Conservation (phyloP, 805 yeast genomes). For the Candida schatavii region DNA sequence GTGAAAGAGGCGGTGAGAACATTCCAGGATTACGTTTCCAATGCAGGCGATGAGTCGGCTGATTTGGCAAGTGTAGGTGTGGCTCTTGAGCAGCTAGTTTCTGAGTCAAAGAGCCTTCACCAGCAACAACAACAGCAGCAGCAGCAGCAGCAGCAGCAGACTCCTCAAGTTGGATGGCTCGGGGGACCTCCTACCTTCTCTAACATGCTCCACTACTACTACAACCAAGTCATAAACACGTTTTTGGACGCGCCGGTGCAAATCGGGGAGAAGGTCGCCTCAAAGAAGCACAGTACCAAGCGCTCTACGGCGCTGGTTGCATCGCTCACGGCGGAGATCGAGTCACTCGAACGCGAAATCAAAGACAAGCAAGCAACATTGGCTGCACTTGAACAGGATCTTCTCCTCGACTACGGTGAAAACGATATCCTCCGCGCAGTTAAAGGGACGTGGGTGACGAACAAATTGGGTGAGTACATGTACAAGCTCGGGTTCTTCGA, state of each 20-base stretch:
- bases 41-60: slow-evolving; percentile 15
- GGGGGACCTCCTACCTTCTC: slow-evolving; percentile 16
- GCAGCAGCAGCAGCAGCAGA: background rate
- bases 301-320: background rate
- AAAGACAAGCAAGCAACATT: slow-evolving; percentile 13
- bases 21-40: slow-evolving; percentile 48
- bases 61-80: background rate
- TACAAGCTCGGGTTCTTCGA: slow-evolving; percentile 63
- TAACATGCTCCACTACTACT: slow-evolving; percentile 25
- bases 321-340: slow-evolving; percentile 11
- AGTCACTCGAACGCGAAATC: slow-evolving; percentile 15
- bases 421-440: slow-evolving; percentile 63
- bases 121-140: background rate
- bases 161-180: background rate
- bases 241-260: background rate
- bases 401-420: slow-evolving; percentile 49
- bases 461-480: slow-evolving; percentile 64
- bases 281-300: background rate
- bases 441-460: slow-evolving; percentile 44
- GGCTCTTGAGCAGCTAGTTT: background rate
- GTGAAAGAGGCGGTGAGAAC: slow-evolving; percentile 69
- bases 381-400: slow-evolving; percentile 16
- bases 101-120: background rate
- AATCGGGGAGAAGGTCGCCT: background rate
- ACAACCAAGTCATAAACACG: background rate